Percentiles rank a stretch among this genome's conserved stretches.
Conservation (phyloP, 2,329 filamentous ascomycete genomes). For the Exophiala sp. region DNA sequence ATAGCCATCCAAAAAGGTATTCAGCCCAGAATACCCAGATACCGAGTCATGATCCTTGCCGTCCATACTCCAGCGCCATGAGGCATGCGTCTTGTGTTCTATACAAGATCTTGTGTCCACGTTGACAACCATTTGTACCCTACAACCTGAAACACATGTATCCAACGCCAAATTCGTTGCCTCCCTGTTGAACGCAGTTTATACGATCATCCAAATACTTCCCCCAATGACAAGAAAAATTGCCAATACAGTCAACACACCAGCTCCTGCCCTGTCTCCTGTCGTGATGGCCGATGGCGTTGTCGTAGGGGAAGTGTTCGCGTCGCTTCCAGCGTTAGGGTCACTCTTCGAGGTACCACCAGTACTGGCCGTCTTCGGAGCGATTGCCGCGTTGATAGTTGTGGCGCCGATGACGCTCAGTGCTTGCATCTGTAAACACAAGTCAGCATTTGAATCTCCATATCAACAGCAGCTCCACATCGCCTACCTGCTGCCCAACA, state of each 20-base stretch:
- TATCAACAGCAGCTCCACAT: neutral
- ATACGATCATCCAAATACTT: constrained; percentile 34
- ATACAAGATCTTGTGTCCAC: too few relatives aligned
- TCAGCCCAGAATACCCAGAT: too few relatives aligned
- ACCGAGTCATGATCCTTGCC: too few relatives aligned
- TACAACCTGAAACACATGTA: neutral
- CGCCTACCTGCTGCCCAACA: constrained; percentile 58
- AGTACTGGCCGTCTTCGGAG: constrained; percentile 51
- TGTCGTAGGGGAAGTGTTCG: constrained; percentile 6
- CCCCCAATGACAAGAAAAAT: constrained; percentile 31
- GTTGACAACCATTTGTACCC: neutral
- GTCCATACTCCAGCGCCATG: too few relatives aligned
- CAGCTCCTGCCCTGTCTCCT: constrained; percentile 39
- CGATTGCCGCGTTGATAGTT: constrained; percentile 46
- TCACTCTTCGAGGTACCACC: constrained; percentile 54
- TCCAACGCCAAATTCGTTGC: neutral
- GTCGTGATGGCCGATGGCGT: constrained; percentile 28
- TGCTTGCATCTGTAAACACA: constrained; percentile 53
- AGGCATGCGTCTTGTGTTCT: too few relatives aligned
- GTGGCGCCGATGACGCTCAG: constrained; percentile 62
- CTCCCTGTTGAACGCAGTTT: neutral
- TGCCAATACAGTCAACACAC: constrained; percentile 37
- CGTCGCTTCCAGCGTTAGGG: constrained; percentile 34
- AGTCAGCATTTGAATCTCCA: constrained; percentile 4
- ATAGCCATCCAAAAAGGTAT: too few relatives aligned